These are phyloP conservation scores for Gynostemma pentaphyllum DNA, from an alignment of 306 rosid species.

Conservation along the genomic window DNA sequence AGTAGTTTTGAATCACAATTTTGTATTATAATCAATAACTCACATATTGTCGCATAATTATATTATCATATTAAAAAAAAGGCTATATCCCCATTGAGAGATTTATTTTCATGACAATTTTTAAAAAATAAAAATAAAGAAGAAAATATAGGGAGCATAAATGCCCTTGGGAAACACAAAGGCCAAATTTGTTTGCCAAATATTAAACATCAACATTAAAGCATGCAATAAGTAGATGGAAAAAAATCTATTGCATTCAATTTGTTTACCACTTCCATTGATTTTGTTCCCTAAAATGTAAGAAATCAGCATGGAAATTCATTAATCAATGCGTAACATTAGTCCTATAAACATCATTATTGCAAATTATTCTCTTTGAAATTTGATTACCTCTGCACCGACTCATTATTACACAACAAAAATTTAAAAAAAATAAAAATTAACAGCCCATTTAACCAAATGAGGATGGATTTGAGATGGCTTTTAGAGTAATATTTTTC, in stretches of 20 bases:
- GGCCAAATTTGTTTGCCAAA: background rate
- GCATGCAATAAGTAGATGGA: background rate
- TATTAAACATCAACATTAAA: background rate
- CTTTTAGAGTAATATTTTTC: too few relatives aligned
- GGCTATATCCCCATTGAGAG: too few relatives aligned
- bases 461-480: too few relatives aligned
- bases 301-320: conserved; percentile 5
- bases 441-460: too few relatives aligned
- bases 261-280: background rate
- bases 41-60: too few relatives aligned
- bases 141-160: background rate
- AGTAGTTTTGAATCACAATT: too few relatives aligned
- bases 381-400: background rate
- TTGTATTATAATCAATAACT: too few relatives aligned
- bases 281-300: conserved; percentile 13
- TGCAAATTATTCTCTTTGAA: conserved; percentile 1
- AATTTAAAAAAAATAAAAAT: too few relatives aligned
- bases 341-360: conserved; percentile 4
- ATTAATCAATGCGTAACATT: conserved; percentile 1
- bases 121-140: background rate
- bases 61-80: too few relatives aligned
- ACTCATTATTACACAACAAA: background rate
- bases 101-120: too few relatives aligned
- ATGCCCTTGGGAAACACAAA: background rate
- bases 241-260: background rate